Base-by-base conservation (phyloP, 768 basidiomycete species). In the Glaciozyma martinii region DNA sequence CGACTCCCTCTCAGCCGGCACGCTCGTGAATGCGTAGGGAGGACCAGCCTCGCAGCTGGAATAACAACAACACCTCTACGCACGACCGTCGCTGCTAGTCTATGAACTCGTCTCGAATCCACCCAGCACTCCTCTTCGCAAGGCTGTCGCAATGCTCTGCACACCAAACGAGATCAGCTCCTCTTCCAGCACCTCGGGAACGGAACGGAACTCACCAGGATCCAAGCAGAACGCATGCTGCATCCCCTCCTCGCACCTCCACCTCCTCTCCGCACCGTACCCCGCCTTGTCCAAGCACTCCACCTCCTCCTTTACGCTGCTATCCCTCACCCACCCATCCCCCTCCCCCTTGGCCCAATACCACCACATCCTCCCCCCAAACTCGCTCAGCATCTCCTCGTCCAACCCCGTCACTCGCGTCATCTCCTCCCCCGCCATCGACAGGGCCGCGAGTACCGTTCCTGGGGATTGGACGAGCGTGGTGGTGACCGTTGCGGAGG, bases 311-410 rank as follows among this genome's bases (percentile, higher is more conserved):
- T 8, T 3, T 7, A 66, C 32, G 18, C 60, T 46, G 18, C 56
- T 57, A 23, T 61, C 60, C 21, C 46, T 15, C 1, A 66, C 65
- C 71, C 71, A 71, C 8, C 67, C 67, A 37, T 71, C 71, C 19
- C 4, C 33, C 2, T 59, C 67, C 23, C 44, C 50, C 16, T 37
- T 37, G 0, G 71, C 67, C 50, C 60, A 71, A 50, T 68, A 67
- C 27, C 61, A 37, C 67, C 65, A 61, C n/a, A 63, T 15, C 23
- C 52, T 56, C 10, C 16, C 30, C 19, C 60, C 57, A 15, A 62
- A n/a, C 23, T 33, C 30, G 3, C n/a, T 43, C 1, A n/a, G 3
- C 16, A 63, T 13, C 9, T 59, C 52, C 15, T 27, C 47, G 27
- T 71, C 67, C 29, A 71, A 55, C 33, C 54, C 55, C 1, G 5